Percentiles rank a stretch among this genome's conserved stretches.
phyloP scores from a whole-genome alignment of 345 rosid species.

The Populus alba region DNA sequence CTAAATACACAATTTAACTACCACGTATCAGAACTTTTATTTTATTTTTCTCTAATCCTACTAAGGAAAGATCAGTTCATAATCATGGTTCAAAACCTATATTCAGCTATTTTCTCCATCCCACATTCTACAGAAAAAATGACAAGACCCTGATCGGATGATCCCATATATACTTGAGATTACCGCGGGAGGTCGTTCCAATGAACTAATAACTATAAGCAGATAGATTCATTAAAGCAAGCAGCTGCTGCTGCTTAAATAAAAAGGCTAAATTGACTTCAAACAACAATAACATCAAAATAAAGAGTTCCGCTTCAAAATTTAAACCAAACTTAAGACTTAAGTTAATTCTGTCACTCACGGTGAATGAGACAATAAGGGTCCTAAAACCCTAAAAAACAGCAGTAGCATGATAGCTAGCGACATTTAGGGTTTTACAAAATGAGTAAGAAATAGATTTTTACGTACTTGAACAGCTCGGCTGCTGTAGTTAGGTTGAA shows the following conservation, averaged over 20 bases:
- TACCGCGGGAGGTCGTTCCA: not conserved
- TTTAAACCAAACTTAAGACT: not conserved
- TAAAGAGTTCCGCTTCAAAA: no score
- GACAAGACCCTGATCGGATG: not conserved
- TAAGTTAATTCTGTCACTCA: not conserved
- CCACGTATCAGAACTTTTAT: not conserved
- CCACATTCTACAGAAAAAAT: not conserved
- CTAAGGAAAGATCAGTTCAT: not conserved
- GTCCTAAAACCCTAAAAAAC: constrained; percentile 1
- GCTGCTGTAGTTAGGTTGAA: constrained; percentile 40
- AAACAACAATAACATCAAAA: not conserved
- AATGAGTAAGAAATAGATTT: not conserved
- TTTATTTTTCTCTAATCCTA: not conserved
- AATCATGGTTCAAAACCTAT: not conserved
- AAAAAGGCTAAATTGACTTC: not conserved
- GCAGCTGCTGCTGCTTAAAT: not conserved
- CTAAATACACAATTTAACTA: not conserved
- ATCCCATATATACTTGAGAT: not conserved
- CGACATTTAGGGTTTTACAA: constrained; percentile 12
- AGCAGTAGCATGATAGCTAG: not conserved
- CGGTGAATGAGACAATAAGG: not conserved
- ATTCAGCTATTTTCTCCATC: not conserved
- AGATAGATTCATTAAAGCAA: not conserved
- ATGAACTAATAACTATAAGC: not conserved
- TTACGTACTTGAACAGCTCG: constrained; percentile 45